Evolutionary conservation across 257 asterid genomes (phyloP), one percentile per base, ranked within the genome.

Genomic region (Mentha longifolia): DNA sequence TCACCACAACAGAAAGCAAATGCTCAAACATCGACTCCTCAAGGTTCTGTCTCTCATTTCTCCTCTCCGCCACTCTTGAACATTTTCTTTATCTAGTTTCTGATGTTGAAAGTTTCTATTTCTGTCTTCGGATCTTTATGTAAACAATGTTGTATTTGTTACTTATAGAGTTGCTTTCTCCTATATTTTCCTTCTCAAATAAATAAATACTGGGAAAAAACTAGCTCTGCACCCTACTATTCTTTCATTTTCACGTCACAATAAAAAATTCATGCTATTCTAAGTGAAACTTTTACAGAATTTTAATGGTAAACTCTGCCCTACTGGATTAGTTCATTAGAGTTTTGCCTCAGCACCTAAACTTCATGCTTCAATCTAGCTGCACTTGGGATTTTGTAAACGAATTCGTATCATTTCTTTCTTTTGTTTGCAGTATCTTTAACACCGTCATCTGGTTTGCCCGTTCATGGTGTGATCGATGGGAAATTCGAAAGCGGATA

Each of bases 401-500:
- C 5, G 41, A 46, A 54, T 35, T 64, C 55, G 61, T 35, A 33
- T 47, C 10, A 3, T 12, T 39, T 19, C 22, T 9, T 55, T 25
- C 14, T 42, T 0, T 58, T 59, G 59, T 19, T 75, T 62, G 71
- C 85, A 78, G 86, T 9, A 61, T 45, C 85, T 11, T 33, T 79
- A 17, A 13, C 70, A 47, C 68, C 82, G 8, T 60, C 87, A 5
- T 20, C 80, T 3, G 88, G 81, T 19, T 56, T 87, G 5, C 77
- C 76, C 2, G 92, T 94, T 35, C 59, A 54, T 10, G 99, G 97
- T 3, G 85, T 88, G 71, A 91, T 94, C 8, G 97, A 94, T 61
- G 97, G 97, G 4, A 91, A 89, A 58, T 94, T 94, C 39, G 99
- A 91, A 7, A 79, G 91, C 4, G 99, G 99, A 33, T 94, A 94